Base-by-base conservation (phyloP, 2,329 filamentous ascomycete genomes). In the Coniochaeta sp. region DNA sequence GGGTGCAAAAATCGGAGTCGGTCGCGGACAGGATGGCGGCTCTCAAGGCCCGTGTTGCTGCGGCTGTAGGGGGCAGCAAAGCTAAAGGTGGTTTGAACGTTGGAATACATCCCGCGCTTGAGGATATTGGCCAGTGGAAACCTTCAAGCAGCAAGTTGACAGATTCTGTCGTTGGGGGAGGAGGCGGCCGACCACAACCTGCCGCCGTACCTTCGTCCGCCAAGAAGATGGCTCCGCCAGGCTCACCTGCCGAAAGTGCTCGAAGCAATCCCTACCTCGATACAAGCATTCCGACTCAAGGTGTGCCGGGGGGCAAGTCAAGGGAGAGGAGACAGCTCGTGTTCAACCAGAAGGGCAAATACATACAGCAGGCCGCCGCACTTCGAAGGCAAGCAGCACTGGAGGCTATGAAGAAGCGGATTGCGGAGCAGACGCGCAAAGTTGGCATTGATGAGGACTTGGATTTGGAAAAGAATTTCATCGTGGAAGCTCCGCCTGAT, bases 341-440 rank as follows among this genome's bases (percentile, higher is more conserved):
- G 14, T 98, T 99, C 79, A 96, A 97, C 68, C 88, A 93, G 67
- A 96, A 96, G 73, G 95, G 95, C 59, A 98, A 98, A 81, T 98
- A 96, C 70, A 96, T 98, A 62, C 89, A 92, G 64, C 93, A 98
- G 75, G 95, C 90, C 8, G 93, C 91, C 72, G 93, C 93, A 60
- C 78, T 97, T 58, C 88, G 95, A 63, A 85, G 91, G 62, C 93
- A 97, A 75, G 91, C 89, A 47, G 89, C 89, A 58, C 80, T 99
- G 31, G 96, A 99, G 78, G 89, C 89, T 63, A 93, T 99, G 87
- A 98, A 98, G 76, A 93, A 89, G 78, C 85, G 89, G 60, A 96
- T 99, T 66, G 93, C 93, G 1, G 89, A 89, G 66, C 88, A 91
- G 67, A 89, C 92, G 12, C 85, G 93, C 62, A 93, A 92, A 72